These are phyloP conservation scores for Penicillium sp. DNA, from an alignment of 2,329 filamentous ascomycete genomes.

Conservation along the genomic window DNA sequence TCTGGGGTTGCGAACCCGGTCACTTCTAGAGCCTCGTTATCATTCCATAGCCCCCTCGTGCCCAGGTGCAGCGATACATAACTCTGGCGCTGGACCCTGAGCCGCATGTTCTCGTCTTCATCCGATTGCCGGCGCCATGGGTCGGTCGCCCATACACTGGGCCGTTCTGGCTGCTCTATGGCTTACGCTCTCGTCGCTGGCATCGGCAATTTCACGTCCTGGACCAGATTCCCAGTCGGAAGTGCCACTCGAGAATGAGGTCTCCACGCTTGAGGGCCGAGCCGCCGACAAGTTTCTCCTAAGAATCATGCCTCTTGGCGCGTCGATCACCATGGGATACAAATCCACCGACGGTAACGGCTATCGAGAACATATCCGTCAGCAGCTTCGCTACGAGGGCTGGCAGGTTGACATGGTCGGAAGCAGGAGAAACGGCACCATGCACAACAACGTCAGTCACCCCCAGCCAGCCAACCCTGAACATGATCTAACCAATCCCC, in stretches of 20 bases:
- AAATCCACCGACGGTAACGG: slow-evolving; percentile 35
- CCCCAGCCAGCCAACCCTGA: accelerated
- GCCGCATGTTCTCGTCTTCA: neutral
- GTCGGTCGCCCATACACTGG: neutral
- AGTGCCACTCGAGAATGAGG: neutral
- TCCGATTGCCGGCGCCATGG: slow-evolving; percentile 3
- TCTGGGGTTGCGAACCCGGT: neutral
- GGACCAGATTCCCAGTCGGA: neutral
- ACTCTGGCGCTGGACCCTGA: neutral
- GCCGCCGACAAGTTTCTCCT: slow-evolving; percentile 13
- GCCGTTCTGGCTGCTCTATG: slow-evolving; percentile 4
- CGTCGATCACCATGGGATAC: slow-evolving; percentile 41
- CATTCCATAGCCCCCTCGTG: neutral
- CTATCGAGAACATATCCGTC: slow-evolving; percentile 39
- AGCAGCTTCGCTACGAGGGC: slow-evolving; percentile 30
- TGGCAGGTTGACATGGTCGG: slow-evolving; percentile 32
- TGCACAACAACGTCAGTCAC: slow-evolving; percentile 26
- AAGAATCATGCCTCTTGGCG: slow-evolving; percentile 32
- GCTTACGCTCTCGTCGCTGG: neutral
- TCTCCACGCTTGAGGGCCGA: neutral
- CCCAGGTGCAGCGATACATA: neutral
- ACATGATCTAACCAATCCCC: neutral
- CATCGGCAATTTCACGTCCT: neutral
- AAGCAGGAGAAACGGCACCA: slow-evolving; percentile 22
- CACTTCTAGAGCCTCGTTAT: neutral